These are phyloP conservation scores for Citrullus mucosospermus DNA, from an alignment of 306 rosid species.

Conservation along the genomic window DNA sequence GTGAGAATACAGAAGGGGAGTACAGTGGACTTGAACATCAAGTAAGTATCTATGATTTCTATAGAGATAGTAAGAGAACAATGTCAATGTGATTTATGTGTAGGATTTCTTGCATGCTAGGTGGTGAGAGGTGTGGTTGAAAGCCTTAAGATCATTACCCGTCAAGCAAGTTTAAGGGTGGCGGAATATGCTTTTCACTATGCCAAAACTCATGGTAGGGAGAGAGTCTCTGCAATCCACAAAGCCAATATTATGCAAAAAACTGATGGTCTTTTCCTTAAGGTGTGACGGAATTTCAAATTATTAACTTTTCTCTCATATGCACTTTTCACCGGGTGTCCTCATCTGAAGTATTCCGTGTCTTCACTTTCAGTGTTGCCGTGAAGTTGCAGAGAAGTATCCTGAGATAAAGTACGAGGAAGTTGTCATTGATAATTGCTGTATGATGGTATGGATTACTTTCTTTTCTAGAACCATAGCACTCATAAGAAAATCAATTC, in stretches of 20 bases:
- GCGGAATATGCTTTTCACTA: constrained; percentile 99
- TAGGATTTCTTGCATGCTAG: constrained; percentile 27
- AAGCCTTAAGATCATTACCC: constrained; percentile 96
- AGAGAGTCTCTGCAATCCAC: constrained; percentile 96
- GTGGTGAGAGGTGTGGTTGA: constrained; percentile 99
- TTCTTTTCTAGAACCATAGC: not conserved
- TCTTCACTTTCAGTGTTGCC: constrained; percentile 64
- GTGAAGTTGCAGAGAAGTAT: constrained; percentile 95
- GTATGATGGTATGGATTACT: constrained; percentile 74
- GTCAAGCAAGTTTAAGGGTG: constrained; percentile 95
- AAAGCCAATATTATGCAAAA: constrained; percentile 99
- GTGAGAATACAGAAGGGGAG: constrained; percentile 97
- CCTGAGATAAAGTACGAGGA: constrained; percentile 93
- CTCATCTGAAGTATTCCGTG: constrained; percentile 7
- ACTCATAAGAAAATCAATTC: not conserved
- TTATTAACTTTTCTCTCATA: not conserved
- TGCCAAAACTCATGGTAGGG: constrained; percentile 88
- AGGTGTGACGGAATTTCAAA: constrained; percentile 14
- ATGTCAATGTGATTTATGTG: constrained; percentile 8
- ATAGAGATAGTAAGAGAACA: not conserved
- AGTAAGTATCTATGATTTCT: constrained; percentile 29
- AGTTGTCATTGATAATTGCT: constrained; percentile 96
- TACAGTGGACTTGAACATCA: constrained; percentile 99
- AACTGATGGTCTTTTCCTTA: constrained; percentile 92
- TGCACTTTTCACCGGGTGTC: not conserved